Evolutionary conservation across 1,284 basidiomycete genomes (phyloP).

Genomic region (Leucoagaricus sp.): DNA sequence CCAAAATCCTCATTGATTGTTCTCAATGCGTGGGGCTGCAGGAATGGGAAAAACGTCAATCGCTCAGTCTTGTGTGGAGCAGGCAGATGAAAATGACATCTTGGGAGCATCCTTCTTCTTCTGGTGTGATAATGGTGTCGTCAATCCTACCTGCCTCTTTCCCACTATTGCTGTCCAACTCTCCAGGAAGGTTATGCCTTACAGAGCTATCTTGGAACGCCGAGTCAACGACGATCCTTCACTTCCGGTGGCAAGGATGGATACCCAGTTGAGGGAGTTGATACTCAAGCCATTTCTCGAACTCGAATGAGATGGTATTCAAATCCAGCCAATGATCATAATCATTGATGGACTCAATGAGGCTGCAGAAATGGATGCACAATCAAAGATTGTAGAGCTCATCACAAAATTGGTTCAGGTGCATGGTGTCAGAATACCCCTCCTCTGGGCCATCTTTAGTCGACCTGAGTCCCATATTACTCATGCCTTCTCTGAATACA

Average conservation of each 20-base stretch:
- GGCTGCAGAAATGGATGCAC: not conserved
- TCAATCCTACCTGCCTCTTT: not conserved
- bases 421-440: not conserved
- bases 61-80: not conserved
- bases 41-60: not conserved
- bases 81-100: not conserved
- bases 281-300: not conserved
- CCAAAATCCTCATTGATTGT: no score
- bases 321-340: not conserved
- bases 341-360: conserved; percentile 17
- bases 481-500: not conserved
- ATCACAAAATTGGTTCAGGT: not conserved
- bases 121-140: not conserved
- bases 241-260: not conserved
- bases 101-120: not conserved
- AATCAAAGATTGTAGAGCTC: not conserved
- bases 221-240: not conserved
- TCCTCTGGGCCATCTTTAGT: not conserved
- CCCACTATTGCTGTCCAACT: not conserved
- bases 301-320: not conserved
- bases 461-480: conserved; percentile 3
- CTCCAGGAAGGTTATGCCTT: not conserved
- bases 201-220: not conserved
- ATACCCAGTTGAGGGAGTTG: not conserved
- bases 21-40: not conserved